Evolutionary conservation across 2,329 filamentous ascomycete species (phyloP).

Genomic region (Trichoderma pleuroti): DNA sequence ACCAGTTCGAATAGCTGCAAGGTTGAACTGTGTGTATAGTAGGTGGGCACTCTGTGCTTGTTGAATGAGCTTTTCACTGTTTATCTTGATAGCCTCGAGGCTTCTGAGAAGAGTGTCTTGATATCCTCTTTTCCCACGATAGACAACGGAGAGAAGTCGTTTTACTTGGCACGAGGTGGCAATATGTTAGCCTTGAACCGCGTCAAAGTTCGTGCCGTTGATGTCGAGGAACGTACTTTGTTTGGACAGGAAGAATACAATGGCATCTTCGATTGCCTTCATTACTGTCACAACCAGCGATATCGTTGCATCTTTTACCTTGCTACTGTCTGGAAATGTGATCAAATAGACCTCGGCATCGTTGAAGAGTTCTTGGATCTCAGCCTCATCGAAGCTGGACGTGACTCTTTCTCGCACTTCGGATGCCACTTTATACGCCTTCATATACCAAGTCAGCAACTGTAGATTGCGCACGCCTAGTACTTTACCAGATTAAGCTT

Average conservation of each 20-base stretch:
- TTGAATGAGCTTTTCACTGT: slow-evolving; percentile 1
- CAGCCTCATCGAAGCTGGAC: background rate
- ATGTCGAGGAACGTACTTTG: background rate
- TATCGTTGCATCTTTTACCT: background rate
- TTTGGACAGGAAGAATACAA: slow-evolving; percentile 4
- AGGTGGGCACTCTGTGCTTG: slow-evolving; percentile 2
- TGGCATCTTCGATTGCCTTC: slow-evolving; percentile 6
- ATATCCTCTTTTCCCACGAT: background rate
- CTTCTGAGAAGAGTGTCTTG: background rate
- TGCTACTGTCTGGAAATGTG: background rate
- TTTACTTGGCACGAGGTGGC: background rate
- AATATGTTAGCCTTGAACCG: background rate
- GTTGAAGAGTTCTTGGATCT: background rate
- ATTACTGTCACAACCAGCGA: background rate
- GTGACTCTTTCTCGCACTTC: background rate
- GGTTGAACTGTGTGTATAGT: background rate
- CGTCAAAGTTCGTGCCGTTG: background rate
- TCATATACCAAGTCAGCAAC: background rate
- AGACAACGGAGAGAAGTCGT: background rate
- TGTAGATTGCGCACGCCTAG: background rate
- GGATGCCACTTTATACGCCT: slow-evolving; percentile 1
- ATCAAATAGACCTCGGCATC: slow-evolving; percentile 6
- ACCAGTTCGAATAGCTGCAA: background rate
- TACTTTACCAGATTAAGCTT: background rate
- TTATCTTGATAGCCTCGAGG: background rate